Evolutionary conservation across 257 asterid genomes (phyloP).

Genomic region (Nicotiana tomentosiformis): DNA sequence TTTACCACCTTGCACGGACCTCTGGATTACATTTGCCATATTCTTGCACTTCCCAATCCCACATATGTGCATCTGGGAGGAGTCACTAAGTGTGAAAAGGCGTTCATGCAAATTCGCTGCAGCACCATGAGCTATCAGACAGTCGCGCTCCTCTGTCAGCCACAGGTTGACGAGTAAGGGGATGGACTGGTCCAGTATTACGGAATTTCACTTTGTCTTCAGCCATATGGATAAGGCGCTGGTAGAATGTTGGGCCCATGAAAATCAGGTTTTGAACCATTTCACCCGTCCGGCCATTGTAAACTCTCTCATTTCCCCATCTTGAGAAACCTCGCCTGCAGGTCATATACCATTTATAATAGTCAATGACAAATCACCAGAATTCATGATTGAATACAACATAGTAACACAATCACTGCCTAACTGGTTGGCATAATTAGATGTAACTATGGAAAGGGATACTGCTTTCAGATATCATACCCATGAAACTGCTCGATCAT

Average conservation of each 20-base stretch:
- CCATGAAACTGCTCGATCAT: constrained; percentile 79
- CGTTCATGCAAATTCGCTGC: constrained; percentile 83
- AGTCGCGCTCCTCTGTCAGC: constrained; percentile 94
- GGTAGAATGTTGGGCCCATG: constrained; percentile 93
- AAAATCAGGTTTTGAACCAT: constrained; percentile 55
- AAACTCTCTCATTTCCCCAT: constrained; percentile 88
- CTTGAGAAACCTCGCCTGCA: constrained; percentile 75
- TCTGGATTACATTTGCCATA: constrained; percentile 70
- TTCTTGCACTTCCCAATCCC: constrained; percentile 61
- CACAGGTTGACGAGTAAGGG: constrained; percentile 95
- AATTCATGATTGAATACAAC: constrained; percentile 1
- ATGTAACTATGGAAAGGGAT: not conserved
- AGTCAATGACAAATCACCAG: constrained; percentile 9
- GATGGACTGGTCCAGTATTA: constrained; percentile 91
- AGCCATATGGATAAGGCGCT: constrained; percentile 89
- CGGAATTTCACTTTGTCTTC: constrained; percentile 90
- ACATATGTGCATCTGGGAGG: constrained; percentile 83
- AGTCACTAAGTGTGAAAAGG: constrained; percentile 86
- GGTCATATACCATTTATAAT: not conserved
- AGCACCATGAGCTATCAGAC: constrained; percentile 92
- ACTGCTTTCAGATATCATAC: constrained; percentile 25
- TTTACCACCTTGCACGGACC: constrained; percentile 64
- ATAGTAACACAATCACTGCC: not conserved
- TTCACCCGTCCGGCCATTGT: constrained; percentile 76
- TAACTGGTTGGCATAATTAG: not conserved